Base-by-base conservation (phyloP, 257 asterid species). In the Misopates orontium region DNA sequence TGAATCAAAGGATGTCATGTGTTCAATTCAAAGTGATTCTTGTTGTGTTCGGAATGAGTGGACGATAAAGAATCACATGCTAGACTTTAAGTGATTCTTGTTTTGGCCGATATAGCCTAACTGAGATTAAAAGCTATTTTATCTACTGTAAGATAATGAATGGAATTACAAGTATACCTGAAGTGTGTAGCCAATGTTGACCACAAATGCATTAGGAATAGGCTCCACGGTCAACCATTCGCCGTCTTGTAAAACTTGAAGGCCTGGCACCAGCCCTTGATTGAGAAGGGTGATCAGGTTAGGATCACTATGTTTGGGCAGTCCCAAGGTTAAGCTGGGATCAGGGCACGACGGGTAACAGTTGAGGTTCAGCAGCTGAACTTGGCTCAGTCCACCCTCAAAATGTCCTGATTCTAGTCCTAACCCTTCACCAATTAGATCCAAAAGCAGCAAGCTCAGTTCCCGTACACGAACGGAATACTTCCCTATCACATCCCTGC, bases 401-500 rank as follows among this genome's bases (percentile, higher is more conserved):
- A 72, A 75, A 42, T 65, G 52, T 3, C 72, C 63, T 12, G 62
- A 23, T 71, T 79, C 73, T 14, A 75, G 65, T 16, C 75, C 80
- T 19, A 78, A 53, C 8, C 80, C 80, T 68, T 74, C 51, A 6
- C 65, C 39, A 1, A 71, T 78, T 40, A 75, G 50, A 69, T 71
- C 75, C 68, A 78, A 24, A 21, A 71, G 45, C 59, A 49, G 36
- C 52, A 68, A 60, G 45, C 59, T 42, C 51, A 79, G 7, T 10
- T 28, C 68, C 69, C 78, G 59, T 55, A 68, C 67, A 41, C 64
- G 52, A 48, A 51, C 54, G 20, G 70, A 53, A 10, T 79, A 71
- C 48, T 24, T 66, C 15, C 78, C 78, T 48, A 79, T 76, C n/a
- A 78, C 67, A n/a, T 75, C 71, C 48, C 78, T 75, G 68, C 60